Evolutionary conservation across 2,329 filamentous ascomycete species (phyloP), one percentile per base, ranked within the genome.

Genomic region (Alternaria brassicae): DNA sequence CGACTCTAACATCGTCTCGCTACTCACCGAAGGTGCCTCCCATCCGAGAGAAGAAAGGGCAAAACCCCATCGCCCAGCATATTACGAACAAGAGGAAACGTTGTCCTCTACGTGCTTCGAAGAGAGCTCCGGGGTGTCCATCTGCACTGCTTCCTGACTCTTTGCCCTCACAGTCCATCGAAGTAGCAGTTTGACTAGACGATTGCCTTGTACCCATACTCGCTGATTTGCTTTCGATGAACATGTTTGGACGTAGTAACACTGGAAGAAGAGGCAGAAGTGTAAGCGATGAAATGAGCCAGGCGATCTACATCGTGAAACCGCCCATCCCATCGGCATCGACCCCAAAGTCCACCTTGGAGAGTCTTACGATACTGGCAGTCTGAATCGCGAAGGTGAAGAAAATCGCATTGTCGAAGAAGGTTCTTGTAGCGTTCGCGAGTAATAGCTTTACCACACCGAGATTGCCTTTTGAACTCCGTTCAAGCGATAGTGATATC

Each of bases 381-480:
- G 69, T 23, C 28, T 72, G 68, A 10, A 71, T 62, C 8, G 69
- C 63, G 36, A 67, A 67, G 3, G 64, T 58, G 21, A 72, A 67
- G 49, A 71, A 70, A 12, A 65, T 10, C 5, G 69, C 60, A 34
- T 55, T 65, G 55, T 70, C 62, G 42, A 60, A 65, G 49, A 63
- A 70, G 2, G 58, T 58, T 25, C 30, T 52, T 32, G 60, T 41
- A 3, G 47, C 50, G 27, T 54, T 53, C 12, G 56, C 41, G 19
- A 61, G 34, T 19, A 42, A 61, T 13, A 41, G 28, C 30, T 12
- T 32, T 13, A 21, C 17, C 0, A 25, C 13, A 7, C 4, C 23
- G 6, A 8, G 13, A n/a, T n/a, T 17, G 12, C 28, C 28, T 36
- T n/a, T 36, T 23, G 17, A 9, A 21, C 25, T 45, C 19, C 42